Evolutionary conservation across 2,329 filamentous ascomycete species (phyloP), one percentile per base, ranked within the genome.

Genomic region (Pseudogymnoascus sp.): DNA sequence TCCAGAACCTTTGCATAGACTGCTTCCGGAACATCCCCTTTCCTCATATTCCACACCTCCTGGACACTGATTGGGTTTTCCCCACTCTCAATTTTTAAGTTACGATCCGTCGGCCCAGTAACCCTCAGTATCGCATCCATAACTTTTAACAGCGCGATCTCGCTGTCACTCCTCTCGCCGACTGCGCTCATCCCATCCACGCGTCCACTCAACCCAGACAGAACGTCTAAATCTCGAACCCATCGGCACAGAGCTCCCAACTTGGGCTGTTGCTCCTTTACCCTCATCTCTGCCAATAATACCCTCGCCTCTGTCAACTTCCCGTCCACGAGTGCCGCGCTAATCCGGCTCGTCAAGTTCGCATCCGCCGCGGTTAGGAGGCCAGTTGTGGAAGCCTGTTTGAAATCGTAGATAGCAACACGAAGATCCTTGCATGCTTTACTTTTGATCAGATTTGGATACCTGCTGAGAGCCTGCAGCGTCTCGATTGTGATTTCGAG

Each of bases 211-310:
- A 89, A 74, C 1, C 86, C 86, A 66, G 84, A 87, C 59, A 89
- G 83, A 23, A 89, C 83, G 68, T 90, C 87, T 25, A 90, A 75
- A 69, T 89, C 86, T 63, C 87, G 81, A 4, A 90, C 87, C 87
- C 87, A 90, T 62, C 87, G 83, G 71, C 86, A 89, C 6, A 90
- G 73, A 1, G 87, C 85, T 19, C 87, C 87, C 0, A 90, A 75
- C 67, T 88, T 88, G 0, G 87, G 87, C 16, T 82, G 80, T 65
- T 89, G 80, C 2, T 78, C 76, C n/a, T 86, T 77, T 16, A 90
- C 84, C 30, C 82, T 79, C 87, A 90, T 90, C 75, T 90, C 87
- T 0, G 86, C 82, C 1, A 90, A 79, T 12, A 89, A 71, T 14
- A 90, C 80, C 60, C 80, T 80, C 4, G 86, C 85, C n/a, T 89